phyloP scores from a whole-genome alignment of 2,329 filamentous ascomycete genomes.

The Hortaea werneckii region DNA sequence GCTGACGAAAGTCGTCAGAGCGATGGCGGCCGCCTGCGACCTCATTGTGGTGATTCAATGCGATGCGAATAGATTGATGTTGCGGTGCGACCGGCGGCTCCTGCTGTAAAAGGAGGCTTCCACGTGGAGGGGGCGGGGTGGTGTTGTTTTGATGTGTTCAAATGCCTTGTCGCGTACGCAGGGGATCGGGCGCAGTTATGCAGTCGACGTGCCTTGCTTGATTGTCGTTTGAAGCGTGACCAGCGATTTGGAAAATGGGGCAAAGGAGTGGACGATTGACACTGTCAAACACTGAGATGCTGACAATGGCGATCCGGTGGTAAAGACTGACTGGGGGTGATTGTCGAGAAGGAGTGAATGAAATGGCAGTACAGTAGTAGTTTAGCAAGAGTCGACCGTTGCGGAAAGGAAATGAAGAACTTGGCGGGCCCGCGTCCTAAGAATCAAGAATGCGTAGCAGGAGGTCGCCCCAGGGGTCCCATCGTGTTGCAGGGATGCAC shows the following conservation, averaged over 20 bases:
- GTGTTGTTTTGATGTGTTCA: not conserved
- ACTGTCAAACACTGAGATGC: not conserved
- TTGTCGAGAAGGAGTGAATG: constrained; percentile 1
- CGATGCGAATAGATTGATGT: not conserved
- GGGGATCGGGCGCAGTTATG: not conserved
- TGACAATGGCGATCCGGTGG: not conserved
- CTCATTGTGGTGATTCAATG: constrained; percentile 13
- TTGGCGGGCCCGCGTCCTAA: not conserved
- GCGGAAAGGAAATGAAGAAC: not conserved
- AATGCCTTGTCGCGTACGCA: not conserved
- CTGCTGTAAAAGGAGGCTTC: not conserved
- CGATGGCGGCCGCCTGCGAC: constrained; percentile 12
- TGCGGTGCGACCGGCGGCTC: not conserved
- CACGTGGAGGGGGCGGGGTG: not conserved
- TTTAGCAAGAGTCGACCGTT: too few relatives aligned
- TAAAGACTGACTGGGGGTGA: not conserved
- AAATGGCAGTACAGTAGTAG: not conserved
- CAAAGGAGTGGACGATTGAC: constrained; percentile 2
- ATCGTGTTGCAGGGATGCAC: not conserved
- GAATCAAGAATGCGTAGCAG: not conserved
- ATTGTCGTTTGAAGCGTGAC: not conserved
- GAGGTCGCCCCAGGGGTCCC: not conserved
- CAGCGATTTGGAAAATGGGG: not conserved
- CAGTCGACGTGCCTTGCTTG: constrained; percentile 1
- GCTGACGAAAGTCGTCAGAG: constrained; percentile 18